These are phyloP conservation scores for Tricholoma terreum DNA, from an alignment of 768 basidiomycete species.

Conservation along the genomic window DNA sequence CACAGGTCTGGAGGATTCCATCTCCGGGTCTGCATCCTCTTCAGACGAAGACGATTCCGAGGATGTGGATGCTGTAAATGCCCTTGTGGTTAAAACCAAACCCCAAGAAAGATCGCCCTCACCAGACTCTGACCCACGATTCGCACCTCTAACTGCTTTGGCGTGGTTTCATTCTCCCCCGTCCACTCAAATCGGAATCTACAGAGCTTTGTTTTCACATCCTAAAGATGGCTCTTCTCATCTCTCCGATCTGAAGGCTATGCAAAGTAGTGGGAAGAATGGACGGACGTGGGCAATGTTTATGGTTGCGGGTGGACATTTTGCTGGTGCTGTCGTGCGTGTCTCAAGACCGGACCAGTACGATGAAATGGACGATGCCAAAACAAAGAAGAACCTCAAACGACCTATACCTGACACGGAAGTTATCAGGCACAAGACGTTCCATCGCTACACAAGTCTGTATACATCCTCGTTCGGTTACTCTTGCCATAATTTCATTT, in stretches of 20 bases:
- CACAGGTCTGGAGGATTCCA: conserved; percentile 76
- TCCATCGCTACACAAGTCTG: conserved; percentile 97
- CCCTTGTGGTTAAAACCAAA: conserved; percentile 63
- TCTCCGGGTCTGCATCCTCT: conserved; percentile 89
- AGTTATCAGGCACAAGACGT: conserved; percentile 88
- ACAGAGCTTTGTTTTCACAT: conserved; percentile 69
- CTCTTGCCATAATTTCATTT: conserved; percentile 7
- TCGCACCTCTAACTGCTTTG: conserved; percentile 58
- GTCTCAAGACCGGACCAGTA: conserved; percentile 57
- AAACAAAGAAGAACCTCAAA: conserved; percentile 52
- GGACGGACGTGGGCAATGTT: conserved; percentile 90
- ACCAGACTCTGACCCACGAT: conserved; percentile 31
- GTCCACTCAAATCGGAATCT: conserved; percentile 87
- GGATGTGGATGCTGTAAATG: conserved; percentile 63
- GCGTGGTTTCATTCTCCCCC: conserved; percentile 90
- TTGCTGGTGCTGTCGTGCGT: conserved; percentile 86
- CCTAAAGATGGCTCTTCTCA: conserved; percentile 44
- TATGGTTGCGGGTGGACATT: conserved; percentile 97
- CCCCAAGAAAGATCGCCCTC: conserved; percentile 44
- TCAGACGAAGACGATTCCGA: conserved; percentile 50
- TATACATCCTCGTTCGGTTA: conserved; percentile 11
- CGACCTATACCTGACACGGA: conserved; percentile 76
- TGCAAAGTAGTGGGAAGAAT: conserved; percentile 52
- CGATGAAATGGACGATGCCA: conserved; percentile 36
- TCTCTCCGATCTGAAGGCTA: conserved; percentile 56